Evolutionary conservation across 305 asterid species (phyloP).

Genomic region (Fraxinus sp.): DNA sequence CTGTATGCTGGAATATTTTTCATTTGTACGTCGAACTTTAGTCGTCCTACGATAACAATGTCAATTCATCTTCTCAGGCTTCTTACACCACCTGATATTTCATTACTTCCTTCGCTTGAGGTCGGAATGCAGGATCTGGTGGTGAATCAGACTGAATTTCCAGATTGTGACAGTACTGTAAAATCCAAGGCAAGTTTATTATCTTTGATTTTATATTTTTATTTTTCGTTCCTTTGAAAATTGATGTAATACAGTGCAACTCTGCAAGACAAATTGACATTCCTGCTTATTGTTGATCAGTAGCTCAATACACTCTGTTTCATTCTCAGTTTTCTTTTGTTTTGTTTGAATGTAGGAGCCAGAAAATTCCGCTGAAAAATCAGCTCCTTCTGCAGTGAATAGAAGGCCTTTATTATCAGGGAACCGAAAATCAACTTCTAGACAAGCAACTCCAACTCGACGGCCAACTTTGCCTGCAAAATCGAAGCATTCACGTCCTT

Average conservation of each 20-base stretch:
- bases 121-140: conserved; percentile 28
- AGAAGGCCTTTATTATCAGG: conserved; percentile 18
- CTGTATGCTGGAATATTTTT: neutral
- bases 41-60: neutral
- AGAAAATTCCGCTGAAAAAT: conserved; percentile 25
- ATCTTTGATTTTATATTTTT: neutral
- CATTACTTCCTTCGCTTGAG: conserved; percentile 39
- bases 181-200: conserved; percentile 43
- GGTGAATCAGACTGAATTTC: conserved; percentile 18
- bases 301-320: neutral
- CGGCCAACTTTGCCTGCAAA: conserved; percentile 29
- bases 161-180: conserved; percentile 10
- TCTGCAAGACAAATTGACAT: neutral
- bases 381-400: conserved; percentile 11
- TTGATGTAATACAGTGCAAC: neutral
- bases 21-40: neutral
- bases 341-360: conserved; percentile 29
- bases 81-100: conserved; percentile 46
- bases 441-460: conserved; percentile 52
- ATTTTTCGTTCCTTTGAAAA: neutral
- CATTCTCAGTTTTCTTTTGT: too few relatives aligned
- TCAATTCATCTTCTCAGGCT: conserved; percentile 45
- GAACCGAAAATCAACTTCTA: conserved; percentile 28
- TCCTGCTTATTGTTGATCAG: neutral
- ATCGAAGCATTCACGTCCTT: conserved; percentile 40